phyloP scores from a whole-genome alignment of 2,329 filamentous ascomycete species.

The Aspergillus aculeatus region DNA sequence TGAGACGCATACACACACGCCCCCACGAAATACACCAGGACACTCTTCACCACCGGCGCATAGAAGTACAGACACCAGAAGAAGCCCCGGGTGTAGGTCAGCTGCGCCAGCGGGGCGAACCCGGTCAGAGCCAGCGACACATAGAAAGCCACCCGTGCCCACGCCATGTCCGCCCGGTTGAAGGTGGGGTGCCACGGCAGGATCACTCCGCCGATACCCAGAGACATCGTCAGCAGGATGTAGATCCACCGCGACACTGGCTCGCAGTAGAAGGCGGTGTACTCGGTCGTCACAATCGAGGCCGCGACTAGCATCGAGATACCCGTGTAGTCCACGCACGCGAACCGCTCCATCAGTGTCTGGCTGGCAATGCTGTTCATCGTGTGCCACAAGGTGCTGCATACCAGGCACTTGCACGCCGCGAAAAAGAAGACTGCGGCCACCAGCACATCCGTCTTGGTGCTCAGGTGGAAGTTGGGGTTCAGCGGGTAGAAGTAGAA shows the following conservation, averaged over 20 bases:
- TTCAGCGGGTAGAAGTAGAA: constrained; percentile 95
- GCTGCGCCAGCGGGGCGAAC: constrained; percentile 82
- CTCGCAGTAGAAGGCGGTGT: constrained; percentile 98
- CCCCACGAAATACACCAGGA: constrained; percentile 80
- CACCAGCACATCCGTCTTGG: constrained; percentile 84
- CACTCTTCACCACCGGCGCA: constrained; percentile 77
- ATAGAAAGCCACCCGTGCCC: constrained; percentile 89
- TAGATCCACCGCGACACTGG: constrained; percentile 82
- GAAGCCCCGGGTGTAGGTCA: constrained; percentile 73
- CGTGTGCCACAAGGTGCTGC: constrained; percentile 96
- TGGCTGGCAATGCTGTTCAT: constrained; percentile 97
- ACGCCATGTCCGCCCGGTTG: constrained; percentile 88
- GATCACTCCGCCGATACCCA: constrained; percentile 84
- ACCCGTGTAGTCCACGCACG: constrained; percentile 96
- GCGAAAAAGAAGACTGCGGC: constrained; percentile 95
- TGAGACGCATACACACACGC: constrained; percentile 88
- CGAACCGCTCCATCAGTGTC: constrained; percentile 86
- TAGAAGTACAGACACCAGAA: constrained; percentile 88
- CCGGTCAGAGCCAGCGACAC: constrained; percentile 83
- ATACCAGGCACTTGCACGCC: constrained; percentile 89
- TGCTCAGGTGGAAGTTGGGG: constrained; percentile 80
- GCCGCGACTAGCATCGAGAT: constrained; percentile 91
- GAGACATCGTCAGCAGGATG: constrained; percentile 73
- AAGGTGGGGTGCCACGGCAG: constrained; percentile 95
- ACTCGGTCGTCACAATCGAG: constrained; percentile 97